Evolutionary conservation across 768 basidiomycete species (phyloP).

Genomic region (Sporobolomyces roseus): DNA sequence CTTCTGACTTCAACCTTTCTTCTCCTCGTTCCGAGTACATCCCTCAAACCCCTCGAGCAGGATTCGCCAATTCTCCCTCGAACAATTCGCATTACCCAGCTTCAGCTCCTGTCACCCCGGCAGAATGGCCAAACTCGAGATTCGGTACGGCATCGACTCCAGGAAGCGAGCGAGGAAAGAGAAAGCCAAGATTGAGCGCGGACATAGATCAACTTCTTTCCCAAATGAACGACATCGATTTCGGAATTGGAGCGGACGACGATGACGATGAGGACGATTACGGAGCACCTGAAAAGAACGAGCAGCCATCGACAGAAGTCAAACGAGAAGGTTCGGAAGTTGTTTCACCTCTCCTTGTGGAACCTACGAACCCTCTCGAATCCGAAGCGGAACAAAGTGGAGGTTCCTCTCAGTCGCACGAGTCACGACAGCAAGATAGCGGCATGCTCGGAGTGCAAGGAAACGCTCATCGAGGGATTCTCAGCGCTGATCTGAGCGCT

Average conservation of each 20-base stretch:
- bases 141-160: slow-evolving; percentile 11
- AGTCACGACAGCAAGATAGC: not conserved
- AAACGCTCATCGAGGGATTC: slow-evolving; percentile 1
- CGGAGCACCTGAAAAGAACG: not conserved
- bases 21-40: slow-evolving; percentile 17
- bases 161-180: not conserved
- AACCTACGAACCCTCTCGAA: slow-evolving; percentile 9
- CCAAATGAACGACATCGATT: slow-evolving; percentile 38
- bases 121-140: slow-evolving; percentile 20
- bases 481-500: slow-evolving; percentile 7
- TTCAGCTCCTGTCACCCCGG: slow-evolving; percentile 36
- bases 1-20: not conserved
- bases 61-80: not conserved
- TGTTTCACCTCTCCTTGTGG: slow-evolving; percentile 5
- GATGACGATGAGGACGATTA: not conserved
- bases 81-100: slow-evolving; percentile 10
- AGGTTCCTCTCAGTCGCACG: not conserved
- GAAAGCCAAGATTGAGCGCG: slow-evolving; percentile 20
- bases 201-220: slow-evolving; percentile 35
- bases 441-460: not conserved
- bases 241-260: slow-evolving; percentile 14
- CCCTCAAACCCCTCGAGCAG: slow-evolving; percentile 6
- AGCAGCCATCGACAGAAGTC: not conserved
- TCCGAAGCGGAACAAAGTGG: not conserved
- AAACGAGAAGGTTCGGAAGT: not conserved